These are phyloP conservation scores for Exophiala aquamarina DNA, from an alignment of 2,329 filamentous ascomycete genomes.

Conservation along the genomic window DNA sequence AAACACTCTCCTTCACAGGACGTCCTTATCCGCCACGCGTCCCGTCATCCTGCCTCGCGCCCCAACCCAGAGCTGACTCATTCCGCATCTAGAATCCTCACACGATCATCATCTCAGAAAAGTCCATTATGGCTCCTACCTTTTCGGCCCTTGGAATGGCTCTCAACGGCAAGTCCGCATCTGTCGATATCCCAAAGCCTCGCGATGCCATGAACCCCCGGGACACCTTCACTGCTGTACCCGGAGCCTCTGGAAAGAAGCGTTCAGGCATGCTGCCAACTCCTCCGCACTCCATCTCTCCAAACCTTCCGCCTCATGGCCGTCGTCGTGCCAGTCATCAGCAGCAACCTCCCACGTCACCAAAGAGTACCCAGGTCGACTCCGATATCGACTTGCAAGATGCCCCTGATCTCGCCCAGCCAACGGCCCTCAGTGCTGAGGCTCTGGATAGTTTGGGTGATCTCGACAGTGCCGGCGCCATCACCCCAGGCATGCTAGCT, in stretches of 20 bases:
- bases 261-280: constrained; percentile 64
- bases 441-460: constrained; percentile 52
- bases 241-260: constrained; percentile 26
- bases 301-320: constrained; percentile 77
- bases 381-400: constrained; percentile 87
- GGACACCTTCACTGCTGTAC: constrained; percentile 37
- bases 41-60: constrained; percentile 5
- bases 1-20: neutral
- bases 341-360: constrained; percentile 37
- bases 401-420: constrained; percentile 52
- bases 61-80: constrained; percentile 24
- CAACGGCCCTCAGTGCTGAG: constrained; percentile 41
- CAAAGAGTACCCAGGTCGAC: constrained; percentile 60
- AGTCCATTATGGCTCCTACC: constrained; percentile 44
- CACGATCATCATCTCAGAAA: constrained; percentile 19
- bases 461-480: constrained; percentile 73
- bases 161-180: constrained; percentile 51
- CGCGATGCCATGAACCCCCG: constrained; percentile 37
- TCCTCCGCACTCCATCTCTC: constrained; percentile 93
- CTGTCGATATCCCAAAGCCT: constrained; percentile 49
- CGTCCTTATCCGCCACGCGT: constrained; percentile 12
- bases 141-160: constrained; percentile 50
- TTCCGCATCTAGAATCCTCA: constrained; percentile 10
- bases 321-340: constrained; percentile 61
- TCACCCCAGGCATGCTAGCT: constrained; percentile 81